A percentile compares a stretch with the other conserved stretches of the same genome.
phyloP scores from a whole-genome alignment of 768 basidiomycete species.

The Nidularia pulvinata region DNA sequence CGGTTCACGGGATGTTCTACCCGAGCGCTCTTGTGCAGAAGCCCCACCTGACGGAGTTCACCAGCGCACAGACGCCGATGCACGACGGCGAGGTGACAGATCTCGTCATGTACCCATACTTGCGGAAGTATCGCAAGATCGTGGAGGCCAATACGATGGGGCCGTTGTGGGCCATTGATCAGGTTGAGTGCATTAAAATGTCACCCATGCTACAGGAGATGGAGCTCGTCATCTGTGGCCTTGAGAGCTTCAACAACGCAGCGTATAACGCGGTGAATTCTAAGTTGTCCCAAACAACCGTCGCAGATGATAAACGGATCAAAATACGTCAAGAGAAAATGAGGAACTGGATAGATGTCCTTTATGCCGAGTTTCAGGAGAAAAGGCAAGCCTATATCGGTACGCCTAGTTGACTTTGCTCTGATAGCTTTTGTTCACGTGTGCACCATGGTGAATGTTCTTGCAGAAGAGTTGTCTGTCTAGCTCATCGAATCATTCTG shows the following conservation, averaged over 20 bases:
- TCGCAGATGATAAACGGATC: background rate
- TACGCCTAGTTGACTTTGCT: background rate
- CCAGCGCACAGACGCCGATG: constrained; percentile 30
- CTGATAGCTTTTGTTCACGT: too few species aligned
- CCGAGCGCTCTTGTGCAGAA: constrained; percentile 19
- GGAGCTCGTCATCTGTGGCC: constrained; percentile 19
- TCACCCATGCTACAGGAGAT: constrained; percentile 18
- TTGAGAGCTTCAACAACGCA: background rate
- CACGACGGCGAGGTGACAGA: constrained; percentile 30
- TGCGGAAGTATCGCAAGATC: constrained; percentile 23
- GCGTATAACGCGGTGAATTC: constrained; percentile 1
- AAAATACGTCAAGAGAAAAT: background rate
- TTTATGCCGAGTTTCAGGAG: background rate
- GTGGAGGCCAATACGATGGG: constrained; percentile 12
- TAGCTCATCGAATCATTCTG: too few species aligned
- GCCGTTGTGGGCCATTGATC: constrained; percentile 7
- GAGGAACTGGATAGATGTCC: background rate
- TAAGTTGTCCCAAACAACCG: constrained; percentile 4
- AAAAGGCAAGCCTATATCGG: background rate
- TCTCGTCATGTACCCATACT: constrained; percentile 20
- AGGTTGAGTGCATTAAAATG: constrained; percentile 1
- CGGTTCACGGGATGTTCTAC: constrained; percentile 28
- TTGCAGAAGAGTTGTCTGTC: too few species aligned
- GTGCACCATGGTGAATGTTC: too few species aligned
- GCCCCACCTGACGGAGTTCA: constrained; percentile 21